Percentiles rank a stretch among this genome's conserved stretches.
Conservation (phyloP, 306 rosid species). For the Begonia fuchsioides region DNA sequence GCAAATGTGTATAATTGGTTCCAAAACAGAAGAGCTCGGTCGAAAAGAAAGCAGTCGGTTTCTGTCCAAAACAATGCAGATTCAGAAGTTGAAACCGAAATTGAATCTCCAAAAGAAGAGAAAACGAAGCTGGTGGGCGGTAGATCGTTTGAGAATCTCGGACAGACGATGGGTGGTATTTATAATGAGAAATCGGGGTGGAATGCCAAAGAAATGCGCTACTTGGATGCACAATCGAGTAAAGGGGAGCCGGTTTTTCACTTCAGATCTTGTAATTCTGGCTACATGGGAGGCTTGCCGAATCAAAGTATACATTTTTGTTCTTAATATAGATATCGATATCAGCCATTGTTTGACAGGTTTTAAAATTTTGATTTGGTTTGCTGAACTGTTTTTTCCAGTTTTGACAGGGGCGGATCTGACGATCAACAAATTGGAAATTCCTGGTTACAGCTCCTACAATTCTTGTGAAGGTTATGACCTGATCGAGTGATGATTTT, state of each 20-base stretch:
- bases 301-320: slow-evolving; percentile 5
- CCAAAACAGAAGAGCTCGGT: slow-evolving; percentile 75
- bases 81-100: slow-evolving; percentile 24
- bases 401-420: too few species aligned
- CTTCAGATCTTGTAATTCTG: slow-evolving; percentile 5
- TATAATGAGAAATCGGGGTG: slow-evolving; percentile 38
- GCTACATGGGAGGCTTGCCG: not conserved
- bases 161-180: slow-evolving; percentile 13
- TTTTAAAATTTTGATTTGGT: too few species aligned
- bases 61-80: slow-evolving; percentile 19
- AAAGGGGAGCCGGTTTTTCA: slow-evolving; percentile 11
- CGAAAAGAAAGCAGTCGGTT: slow-evolving; percentile 47
- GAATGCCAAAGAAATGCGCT: slow-evolving; percentile 12
- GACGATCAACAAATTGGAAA: too few species aligned
- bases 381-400: too few species aligned
- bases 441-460: too few species aligned
- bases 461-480: too few species aligned
- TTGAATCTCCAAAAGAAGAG: slow-evolving; percentile 40
- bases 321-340: not conserved
- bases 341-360: too few species aligned
- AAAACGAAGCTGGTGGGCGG: slow-evolving; percentile 19
- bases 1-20: slow-evolving; percentile 83
- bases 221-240: slow-evolving; percentile 2
- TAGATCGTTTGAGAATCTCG: slow-evolving; percentile 18
- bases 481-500: too few species aligned